Conservation (phyloP, 2,329 filamentous ascomycete genomes). For the Monilinia vaccinii-corymbosi region DNA sequence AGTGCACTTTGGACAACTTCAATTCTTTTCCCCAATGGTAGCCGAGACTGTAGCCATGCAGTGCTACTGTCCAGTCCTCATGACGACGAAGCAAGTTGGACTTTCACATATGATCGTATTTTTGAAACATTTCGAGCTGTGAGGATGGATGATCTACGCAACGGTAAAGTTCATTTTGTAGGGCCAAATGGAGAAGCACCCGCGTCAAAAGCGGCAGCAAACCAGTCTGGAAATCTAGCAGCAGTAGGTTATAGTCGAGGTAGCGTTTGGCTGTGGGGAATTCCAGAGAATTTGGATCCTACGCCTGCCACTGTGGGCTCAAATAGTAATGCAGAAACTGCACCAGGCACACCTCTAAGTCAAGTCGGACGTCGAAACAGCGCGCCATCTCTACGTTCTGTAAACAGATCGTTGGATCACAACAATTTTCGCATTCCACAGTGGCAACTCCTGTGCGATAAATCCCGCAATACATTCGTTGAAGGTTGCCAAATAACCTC, state of each 20-base stretch:
- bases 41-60: conserved; percentile 68
- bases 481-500: conserved; percentile 57
- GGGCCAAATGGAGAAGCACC: conserved; percentile 56
- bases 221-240: conserved; percentile 61
- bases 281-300: conserved; percentile 64
- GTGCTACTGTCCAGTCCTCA: conserved; percentile 44
- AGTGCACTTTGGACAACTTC: conserved; percentile 78
- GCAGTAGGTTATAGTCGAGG: conserved; percentile 60
- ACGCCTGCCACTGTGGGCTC: conserved; percentile 33
- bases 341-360: conserved; percentile 22
- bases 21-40: conserved; percentile 76
- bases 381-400: conserved; percentile 23
- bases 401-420: conserved; percentile 16
- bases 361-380: conserved; percentile 25
- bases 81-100: conserved; percentile 60
- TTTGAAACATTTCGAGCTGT: conserved; percentile 73
- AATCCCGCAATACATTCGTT: conserved; percentile 58
- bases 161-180: conserved; percentile 72
- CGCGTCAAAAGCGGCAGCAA: conserved; percentile 59
- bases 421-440: conserved; percentile 42
- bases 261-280: conserved; percentile 70
- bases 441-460: conserved; percentile 62
- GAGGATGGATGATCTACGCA: conserved; percentile 62
- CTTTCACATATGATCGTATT: conserved; percentile 67
- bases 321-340: conserved; percentile 27